Evolutionary conservation across 768 basidiomycete genomes (phyloP), one percentile per base, ranked within the genome.

Genomic region (Boletus patriciae): DNA sequence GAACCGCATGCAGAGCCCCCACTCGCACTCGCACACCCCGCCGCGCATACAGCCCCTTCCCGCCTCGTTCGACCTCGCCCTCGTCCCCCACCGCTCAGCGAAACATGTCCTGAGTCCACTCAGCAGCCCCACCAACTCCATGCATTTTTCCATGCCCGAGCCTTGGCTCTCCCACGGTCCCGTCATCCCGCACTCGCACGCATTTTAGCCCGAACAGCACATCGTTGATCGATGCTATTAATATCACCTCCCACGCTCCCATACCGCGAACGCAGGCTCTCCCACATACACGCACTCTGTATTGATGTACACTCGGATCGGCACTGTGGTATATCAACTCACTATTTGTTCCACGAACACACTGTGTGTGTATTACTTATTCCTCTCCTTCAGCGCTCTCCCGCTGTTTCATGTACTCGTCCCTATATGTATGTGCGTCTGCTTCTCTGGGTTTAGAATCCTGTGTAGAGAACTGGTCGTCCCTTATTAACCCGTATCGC

Each of bases 81-180:
- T 45, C 12, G 19, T 46, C 21, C 46, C 46, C 7, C 58, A 25
- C 8, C 52, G 7, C 21, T 29, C 60, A 4, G 27, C n/a, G 10
- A 18, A 50, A 11, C 66, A 48, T 9, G 40, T 50, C 25, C 23
- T 56, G 19, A 63, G 61, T 19, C 55, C 65, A 3, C 52, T 45
- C 25, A 47, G 41, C 4, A 68, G 54, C 36, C 56, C 67, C 4
- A n/a, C 38, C 15, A 29, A 37, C 18, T 29, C 50, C 3, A 1
- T 50, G 2, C 49, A 43, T 3, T 3, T 65, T 2, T 9, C 54
- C 15, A 70, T 72, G 70, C 64, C 70, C 0, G 68, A 72, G 40
- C 64, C 68, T 1, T 70, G 70, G 69, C 37, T 34, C 10, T 23
- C 46, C 9, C 60, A 51, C 27, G 16, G 43, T 4, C 45, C 47